These are phyloP conservation scores for Cryptococcus sp. DNA, from an alignment of 1,284 basidiomycete species.

Conservation along the genomic window DNA sequence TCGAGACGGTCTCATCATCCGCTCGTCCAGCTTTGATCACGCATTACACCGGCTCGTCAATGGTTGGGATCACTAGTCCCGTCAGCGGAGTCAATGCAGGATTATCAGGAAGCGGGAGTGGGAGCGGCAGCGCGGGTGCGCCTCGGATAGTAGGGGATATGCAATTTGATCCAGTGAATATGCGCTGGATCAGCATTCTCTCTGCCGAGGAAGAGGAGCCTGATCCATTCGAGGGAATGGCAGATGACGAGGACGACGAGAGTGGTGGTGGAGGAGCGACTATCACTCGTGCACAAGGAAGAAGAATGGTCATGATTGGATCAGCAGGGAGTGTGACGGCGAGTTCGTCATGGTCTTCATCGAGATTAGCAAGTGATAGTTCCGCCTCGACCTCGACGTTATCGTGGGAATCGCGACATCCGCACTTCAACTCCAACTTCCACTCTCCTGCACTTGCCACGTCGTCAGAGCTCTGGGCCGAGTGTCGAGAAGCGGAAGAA, in stretches of 20 bases:
- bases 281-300: conserved; percentile 55
- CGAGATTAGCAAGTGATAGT: conserved; percentile 57
- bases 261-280: conserved; percentile 64
- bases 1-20: conserved; percentile 75
- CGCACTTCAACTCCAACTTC: no score
- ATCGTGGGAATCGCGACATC: background rate
- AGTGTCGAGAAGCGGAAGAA: conserved; percentile 72
- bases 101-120: no score
- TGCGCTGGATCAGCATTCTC: conserved; percentile 89
- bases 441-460: conserved; percentile 1
- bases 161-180: conserved; percentile 89
- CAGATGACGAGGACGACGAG: conserved; percentile 79
- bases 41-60: conserved; percentile 77
- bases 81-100: background rate
- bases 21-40: conserved; percentile 93
- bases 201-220: conserved; percentile 87
- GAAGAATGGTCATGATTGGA: conserved; percentile 34
- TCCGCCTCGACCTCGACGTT: conserved; percentile 54
- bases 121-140: conserved; percentile 10
- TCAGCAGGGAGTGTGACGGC: conserved; percentile 34
- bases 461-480: conserved; percentile 68
- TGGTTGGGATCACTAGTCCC: conserved; percentile 60
- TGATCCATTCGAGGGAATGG: conserved; percentile 85
- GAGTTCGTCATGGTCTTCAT: conserved; percentile 31
- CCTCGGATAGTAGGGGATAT: conserved; percentile 88